phyloP scores from a whole-genome alignment of 805 yeast species.

The Cyberlindnera galapagoensis region DNA sequence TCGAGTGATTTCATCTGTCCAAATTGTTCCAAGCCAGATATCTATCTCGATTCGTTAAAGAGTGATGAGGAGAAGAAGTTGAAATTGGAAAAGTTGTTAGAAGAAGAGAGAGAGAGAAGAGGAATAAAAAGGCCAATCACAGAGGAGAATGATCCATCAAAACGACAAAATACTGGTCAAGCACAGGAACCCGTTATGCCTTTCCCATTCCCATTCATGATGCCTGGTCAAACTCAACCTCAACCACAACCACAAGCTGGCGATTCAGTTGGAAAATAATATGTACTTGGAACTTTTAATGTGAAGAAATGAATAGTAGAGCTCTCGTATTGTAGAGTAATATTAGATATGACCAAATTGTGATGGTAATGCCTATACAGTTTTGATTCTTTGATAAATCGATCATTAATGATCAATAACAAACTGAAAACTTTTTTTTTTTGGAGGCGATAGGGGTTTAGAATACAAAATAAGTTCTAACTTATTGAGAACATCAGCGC shows the following conservation, averaged over 20 bases:
- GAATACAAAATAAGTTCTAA: too few relatives aligned
- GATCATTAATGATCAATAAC: too few relatives aligned
- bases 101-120: conserved; percentile 28
- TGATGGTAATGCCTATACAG: too few relatives aligned
- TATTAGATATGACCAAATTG: too few relatives aligned
- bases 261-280: conserved; percentile 1
- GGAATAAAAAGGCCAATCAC: conserved; percentile 22
- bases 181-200: conserved; percentile 8
- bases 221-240: too few relatives aligned
- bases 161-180: conserved; percentile 10
- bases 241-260: neutral
- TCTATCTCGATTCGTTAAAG: conserved; percentile 65
- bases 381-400: too few relatives aligned
- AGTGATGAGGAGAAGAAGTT: conserved; percentile 54
- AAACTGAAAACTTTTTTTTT: too few relatives aligned
- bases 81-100: conserved; percentile 46
- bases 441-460: too few relatives aligned
- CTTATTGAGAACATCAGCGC: too few relatives aligned
- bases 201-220: conserved; percentile 7
- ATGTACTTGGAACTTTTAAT: neutral
- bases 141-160: conserved; percentile 9
- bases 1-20: conserved; percentile 91
- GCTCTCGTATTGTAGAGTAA: too few relatives aligned
- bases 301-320: neutral
- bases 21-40: conserved; percentile 67